Percentiles rank a stretch among this genome's conserved stretches.
phyloP scores from a whole-genome alignment of 345 rosid genomes.

The Hibiscus trionum region DNA sequence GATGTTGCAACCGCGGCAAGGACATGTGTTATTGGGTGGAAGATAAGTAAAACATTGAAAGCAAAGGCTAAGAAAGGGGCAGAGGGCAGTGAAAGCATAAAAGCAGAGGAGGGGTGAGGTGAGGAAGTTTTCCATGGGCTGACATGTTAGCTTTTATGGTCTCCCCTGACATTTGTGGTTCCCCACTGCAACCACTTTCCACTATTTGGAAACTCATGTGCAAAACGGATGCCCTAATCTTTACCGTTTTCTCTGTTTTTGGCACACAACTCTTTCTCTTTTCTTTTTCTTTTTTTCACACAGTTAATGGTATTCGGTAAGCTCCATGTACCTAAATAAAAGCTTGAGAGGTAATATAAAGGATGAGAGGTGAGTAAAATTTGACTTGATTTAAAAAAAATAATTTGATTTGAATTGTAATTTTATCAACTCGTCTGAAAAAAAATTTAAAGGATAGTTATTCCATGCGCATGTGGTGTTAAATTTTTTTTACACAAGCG shows the following conservation, averaged over 20 bases:
- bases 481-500: no score
- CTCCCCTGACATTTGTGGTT: neutral
- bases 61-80: neutral
- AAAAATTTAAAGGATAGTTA: no score
- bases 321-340: neutral
- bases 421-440: no score
- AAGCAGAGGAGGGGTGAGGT: neutral
- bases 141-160: neutral
- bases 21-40: neutral
- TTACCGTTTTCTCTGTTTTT: neutral
- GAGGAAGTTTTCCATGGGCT: neutral
- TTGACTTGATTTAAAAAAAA: no score
- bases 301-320: neutral
- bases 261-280: neutral
- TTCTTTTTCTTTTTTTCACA: neutral
- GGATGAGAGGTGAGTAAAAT: no score
- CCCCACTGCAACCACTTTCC: neutral
- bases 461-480: no score
- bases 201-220: neutral
- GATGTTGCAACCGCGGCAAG: no score
- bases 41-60: neutral
- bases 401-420: no score
- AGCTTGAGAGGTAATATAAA: no score
- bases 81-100: neutral
- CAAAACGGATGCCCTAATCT: neutral